Base-by-base conservation (phyloP, 2,329 filamentous ascomycete genomes). In the Trichoderma semiorbis region DNA sequence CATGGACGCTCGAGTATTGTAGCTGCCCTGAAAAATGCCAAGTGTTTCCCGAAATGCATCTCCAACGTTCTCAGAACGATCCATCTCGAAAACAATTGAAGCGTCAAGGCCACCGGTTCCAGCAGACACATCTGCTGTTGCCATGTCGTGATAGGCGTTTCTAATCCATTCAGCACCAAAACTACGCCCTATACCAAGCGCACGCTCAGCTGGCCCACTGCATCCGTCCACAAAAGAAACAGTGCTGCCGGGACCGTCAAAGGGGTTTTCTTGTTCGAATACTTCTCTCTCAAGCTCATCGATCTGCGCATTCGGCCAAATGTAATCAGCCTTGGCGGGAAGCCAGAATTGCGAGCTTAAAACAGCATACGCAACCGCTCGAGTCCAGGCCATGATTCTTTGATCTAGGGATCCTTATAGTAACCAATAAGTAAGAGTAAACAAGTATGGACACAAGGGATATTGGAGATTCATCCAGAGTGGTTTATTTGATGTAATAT, bases 111-210 rank as follows among this genome's bases (percentile, higher is more conserved):
- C 65, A 36, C 65, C 65, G 3, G 65, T 68, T 14, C 65, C 65
- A 10, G 53, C 34, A 34, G 11, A 18, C 1, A 68, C 53, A 18
- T 68, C 53, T 16, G 65, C 53, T 8, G 65, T 68, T 6, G 65
- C n/a, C 65, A 68, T 68, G 53, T 68, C 65, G 7, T 68, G 65
- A 26, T 68, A 68, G 18, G 65, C 53, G n/a, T 30, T 68, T 68
- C 53, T 60, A 8, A 68, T n/a, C 65, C 65, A 68, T 26, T 68
- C 65, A 5, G 65, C 65, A 24, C 65, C 65, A 26, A 68, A 47
- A 26, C 36, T 68, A 12, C 65, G 65, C 7, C 36, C 65, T n/a
- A 18, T 43, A 39, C 64, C 34, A 3, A 30, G 24, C 6, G 50
- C 21, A 6, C 34, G 6, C 24, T 64, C 65, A 7, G 10, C 53